Evolutionary conservation across 108 stramenopile genomes (phyloP).

Genomic region (Parietichytrium sp.): DNA sequence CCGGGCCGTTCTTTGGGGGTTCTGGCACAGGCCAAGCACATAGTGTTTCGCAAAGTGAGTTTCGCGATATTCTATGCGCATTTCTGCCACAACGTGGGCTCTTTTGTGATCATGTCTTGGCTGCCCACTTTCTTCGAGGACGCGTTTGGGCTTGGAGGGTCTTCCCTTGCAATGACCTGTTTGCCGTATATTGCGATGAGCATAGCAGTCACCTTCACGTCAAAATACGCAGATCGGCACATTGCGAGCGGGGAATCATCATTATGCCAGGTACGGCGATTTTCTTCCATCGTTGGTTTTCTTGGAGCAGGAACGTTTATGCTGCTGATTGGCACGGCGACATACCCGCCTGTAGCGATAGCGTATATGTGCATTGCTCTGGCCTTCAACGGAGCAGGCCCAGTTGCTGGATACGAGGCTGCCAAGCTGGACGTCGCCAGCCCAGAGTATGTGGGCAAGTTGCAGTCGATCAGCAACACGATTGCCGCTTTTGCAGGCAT

Average conservation of each 20-base stretch:
- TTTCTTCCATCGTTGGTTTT: constrained; percentile 1
- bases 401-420: constrained; percentile 32
- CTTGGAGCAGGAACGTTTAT: constrained; percentile 34
- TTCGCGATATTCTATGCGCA: constrained; percentile 27
- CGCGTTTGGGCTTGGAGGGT: constrained; percentile 10
- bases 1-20: background rate
- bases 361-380: constrained; percentile 10
- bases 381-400: constrained; percentile 20
- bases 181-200: constrained; percentile 31
- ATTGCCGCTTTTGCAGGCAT: constrained; percentile 28
- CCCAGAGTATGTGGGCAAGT: constrained; percentile 16
- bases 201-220: constrained; percentile 21
- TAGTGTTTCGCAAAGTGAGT: background rate
- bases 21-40: background rate
- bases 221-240: background rate
- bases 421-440: constrained; percentile 22
- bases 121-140: constrained; percentile 32
- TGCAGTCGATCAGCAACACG: constrained; percentile 30
- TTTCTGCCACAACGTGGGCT: constrained; percentile 33
- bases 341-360: background rate
- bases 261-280: background rate
- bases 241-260: constrained; percentile 22
- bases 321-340: background rate
- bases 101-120: constrained; percentile 30
- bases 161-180: constrained; percentile 4